Evolutionary conservation across 495 filamentous ascomycete species (phyloP), one percentile per base, ranked within the genome.

Genomic region (Aspergillus ellipticus): DNA sequence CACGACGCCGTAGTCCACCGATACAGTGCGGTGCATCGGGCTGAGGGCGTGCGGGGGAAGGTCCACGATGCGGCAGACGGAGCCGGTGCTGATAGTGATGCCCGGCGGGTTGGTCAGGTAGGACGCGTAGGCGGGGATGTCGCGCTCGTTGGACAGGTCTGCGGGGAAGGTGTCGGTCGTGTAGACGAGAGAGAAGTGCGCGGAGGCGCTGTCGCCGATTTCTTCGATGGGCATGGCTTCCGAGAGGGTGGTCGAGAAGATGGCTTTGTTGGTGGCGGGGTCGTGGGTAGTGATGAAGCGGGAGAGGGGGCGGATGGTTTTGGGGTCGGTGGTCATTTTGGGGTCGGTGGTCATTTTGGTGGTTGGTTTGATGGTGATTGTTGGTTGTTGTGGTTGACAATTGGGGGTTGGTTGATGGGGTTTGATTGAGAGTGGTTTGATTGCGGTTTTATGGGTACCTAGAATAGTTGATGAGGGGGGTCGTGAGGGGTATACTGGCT

Each of bases 1-100:
- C 24, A 92, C 81, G 55, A 90, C 79, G 4, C 87, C 88, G 54
- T 88, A 91, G 59, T 92, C 89, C 2, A 92, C 62, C 1, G 76
- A 82, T 56, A 85, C 77, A 1, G 89, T 90, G 1, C 88, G 77
- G 62, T 92, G 89, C 86, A 92, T 77, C 1, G 71, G 58, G 79
- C 49, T 88, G 77, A 67, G 81, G 71, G 60, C 76, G 74, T 41
- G 82, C 75, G 74, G 90, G 70, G 28, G 86, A 72, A 77, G 88
- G 80, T 68, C 89, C 62, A 60, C 88, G 79, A 56, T 89, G 53
- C 71, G 74, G 49, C 73, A 77, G 2, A 73, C 62, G 8, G 70
- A 70, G 31, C 83, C 83, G 10, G 71, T 74, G 11, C 74, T 82
- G 29, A 81, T 81, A 3, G 67, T 74, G 11, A 77, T 76, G 19